Conservation (phyloP, 106 monocot species). For the Apostasia ramifera region DNA sequence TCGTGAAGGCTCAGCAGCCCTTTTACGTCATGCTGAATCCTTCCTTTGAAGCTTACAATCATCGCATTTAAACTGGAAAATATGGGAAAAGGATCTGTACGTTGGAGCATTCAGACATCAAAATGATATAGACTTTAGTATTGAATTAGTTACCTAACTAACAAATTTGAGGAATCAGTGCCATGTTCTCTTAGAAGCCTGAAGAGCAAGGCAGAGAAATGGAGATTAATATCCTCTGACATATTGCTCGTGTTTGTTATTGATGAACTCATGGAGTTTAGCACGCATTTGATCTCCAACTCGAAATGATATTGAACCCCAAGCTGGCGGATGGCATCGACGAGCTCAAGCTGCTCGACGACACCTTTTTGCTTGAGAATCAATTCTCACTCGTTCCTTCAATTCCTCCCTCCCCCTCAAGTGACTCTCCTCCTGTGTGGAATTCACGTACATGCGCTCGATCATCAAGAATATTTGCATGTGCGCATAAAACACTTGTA, state of each 20-base stretch:
- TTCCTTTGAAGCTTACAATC: conserved; percentile 6
- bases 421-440: background rate
- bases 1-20: conserved; percentile 9
- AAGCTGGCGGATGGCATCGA: conserved; percentile 15
- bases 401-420: background rate
- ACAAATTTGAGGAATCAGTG: background rate
- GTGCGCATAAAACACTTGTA: too few species aligned
- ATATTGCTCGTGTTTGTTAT: background rate
- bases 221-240: conserved; percentile 4
- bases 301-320: conserved; percentile 28
- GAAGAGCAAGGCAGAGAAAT: conserved; percentile 13
- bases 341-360: conserved; percentile 5
- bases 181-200: conserved; percentile 23
- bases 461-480: background rate
- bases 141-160: background rate
- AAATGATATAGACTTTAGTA: background rate
- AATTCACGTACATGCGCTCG: background rate
- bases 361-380: background rate
- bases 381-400: conserved; percentile 15
- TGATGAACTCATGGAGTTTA: background rate
- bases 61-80: conserved; percentile 8
- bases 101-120: background rate
- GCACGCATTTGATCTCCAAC: conserved; percentile 10
- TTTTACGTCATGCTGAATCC: background rate
- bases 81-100: background rate